Evolutionary conservation across 768 basidiomycete species (phyloP).

Genomic region (Cystobasidium onofrii): DNA sequence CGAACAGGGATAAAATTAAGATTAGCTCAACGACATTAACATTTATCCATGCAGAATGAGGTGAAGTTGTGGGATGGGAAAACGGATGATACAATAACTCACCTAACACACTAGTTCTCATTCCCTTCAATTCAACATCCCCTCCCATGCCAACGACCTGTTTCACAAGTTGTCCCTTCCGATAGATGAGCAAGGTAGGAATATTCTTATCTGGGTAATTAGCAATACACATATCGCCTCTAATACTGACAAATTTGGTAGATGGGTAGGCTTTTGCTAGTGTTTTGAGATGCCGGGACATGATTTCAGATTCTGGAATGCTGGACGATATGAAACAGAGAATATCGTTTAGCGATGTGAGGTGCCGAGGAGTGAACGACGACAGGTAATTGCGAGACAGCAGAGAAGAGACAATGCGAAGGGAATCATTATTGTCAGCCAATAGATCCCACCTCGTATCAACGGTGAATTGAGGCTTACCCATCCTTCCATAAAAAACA

Average conservation of each 20-base stretch:
- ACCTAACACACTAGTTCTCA: conserved; percentile 71
- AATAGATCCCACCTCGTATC: too few species aligned
- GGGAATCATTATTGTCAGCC: too few species aligned
- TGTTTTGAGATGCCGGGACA: conserved; percentile 59
- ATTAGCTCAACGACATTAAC: not conserved
- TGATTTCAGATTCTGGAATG: conserved; percentile 67
- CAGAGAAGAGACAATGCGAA: too few species aligned
- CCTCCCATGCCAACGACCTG: conserved; percentile 79
- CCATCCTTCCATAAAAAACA: conserved; percentile 93
- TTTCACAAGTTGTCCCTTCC: conserved; percentile 78
- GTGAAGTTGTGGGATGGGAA: too few species aligned
- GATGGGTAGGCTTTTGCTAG: conserved; percentile 77
- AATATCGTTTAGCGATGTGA: too few species aligned
- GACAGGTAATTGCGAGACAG: too few species aligned
- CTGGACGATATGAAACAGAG: too few species aligned
- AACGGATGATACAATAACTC: conserved; percentile 33
- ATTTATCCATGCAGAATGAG: not conserved
- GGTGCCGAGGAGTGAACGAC: too few species aligned
- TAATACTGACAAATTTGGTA: conserved; percentile 91
- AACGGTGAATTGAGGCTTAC: too few species aligned
- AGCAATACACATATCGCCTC: conserved; percentile 74
- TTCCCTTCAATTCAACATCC: conserved; percentile 51
- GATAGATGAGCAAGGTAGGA: conserved; percentile 87
- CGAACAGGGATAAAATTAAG: not conserved
- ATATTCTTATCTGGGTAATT: conserved; percentile 82